These are phyloP conservation scores for Rauvolfia tetraphylla DNA, from an alignment of 257 asterid genomes.

Conservation along the genomic window DNA sequence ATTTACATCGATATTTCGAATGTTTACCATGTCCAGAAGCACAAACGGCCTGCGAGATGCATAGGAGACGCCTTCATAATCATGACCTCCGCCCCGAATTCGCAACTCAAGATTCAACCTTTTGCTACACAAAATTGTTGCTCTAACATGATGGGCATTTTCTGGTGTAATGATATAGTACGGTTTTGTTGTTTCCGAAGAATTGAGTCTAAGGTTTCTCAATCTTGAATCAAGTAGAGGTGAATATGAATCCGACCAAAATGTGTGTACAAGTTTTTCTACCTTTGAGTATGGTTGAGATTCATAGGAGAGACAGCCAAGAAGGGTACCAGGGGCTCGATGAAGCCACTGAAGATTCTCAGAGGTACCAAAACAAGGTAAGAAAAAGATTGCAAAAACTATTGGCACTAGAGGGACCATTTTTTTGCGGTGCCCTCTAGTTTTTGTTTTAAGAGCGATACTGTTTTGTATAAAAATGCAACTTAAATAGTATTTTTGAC, in stretches of 20 bases:
- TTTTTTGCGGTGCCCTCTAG: neutral
- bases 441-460: neutral
- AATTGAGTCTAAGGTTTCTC: constrained; percentile 51
- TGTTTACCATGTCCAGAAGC: too few relatives aligned
- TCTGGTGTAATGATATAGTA: too few relatives aligned
- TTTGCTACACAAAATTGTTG: too few relatives aligned
- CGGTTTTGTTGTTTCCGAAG: constrained; percentile 34
- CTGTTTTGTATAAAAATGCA: neutral
- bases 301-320: constrained; percentile 14
- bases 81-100: too few relatives aligned
- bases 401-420: neutral
- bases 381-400: neutral
- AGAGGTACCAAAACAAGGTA: constrained; percentile 3
- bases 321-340: constrained; percentile 8
- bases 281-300: neutral
- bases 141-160: too few relatives aligned
- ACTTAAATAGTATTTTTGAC: neutral
- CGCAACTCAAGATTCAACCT: too few relatives aligned
- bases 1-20: too few relatives aligned
- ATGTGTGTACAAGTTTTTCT: constrained; percentile 20
- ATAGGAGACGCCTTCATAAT: too few relatives aligned
- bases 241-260: constrained; percentile 2
- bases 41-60: too few relatives aligned
- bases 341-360: neutral
- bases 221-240: constrained; percentile 27